Base-by-base conservation (phyloP, 2,329 filamentous ascomycete species). In the Coleophoma eucalyptorum region DNA sequence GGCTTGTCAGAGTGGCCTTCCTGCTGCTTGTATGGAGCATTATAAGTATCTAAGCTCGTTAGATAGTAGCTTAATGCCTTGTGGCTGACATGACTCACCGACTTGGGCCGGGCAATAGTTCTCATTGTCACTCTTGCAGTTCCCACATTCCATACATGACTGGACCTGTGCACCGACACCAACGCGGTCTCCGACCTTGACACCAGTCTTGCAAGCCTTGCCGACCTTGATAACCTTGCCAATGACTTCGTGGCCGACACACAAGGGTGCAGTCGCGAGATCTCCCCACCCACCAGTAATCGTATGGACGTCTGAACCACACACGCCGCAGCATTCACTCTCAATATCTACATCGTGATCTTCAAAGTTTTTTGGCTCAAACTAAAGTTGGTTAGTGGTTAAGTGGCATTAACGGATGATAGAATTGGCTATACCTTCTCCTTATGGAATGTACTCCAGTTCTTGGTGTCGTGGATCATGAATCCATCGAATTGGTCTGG, bases 321-420 rank as follows among this genome's bases (percentile, higher is more conserved):
- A 90, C 42, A 90, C 78, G 63, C 89, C 87, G 62, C 89, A 93
- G 66, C 81, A 85, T 59, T 93, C 87, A 63, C 95, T 86, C 74
- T 91, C 86, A 69, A 96, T 82, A 66, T 96, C 90, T 61, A 96
- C 82, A 66, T 96, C 90, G 69, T 90, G 80, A 64, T 91, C 88
- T 62, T 87, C 89, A 67, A 95, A 95, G 16, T 86, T 84, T 75
- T 95, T 94, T 52, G 91, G 83, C 60, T 86, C 81, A 75, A 62
- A 58, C 55, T 60, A 19, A 8, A 3, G 13, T 16, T n/a, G 4
- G 12, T 49, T 19, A 43, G 48, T 31, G 13, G 10, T 34, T 15
- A 26, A 2, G 1, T 3, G n/a, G 31, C n/a, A 7, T 42, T 11
- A 1, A 32, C 16, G 46, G 31, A 34, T 8, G 16, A 16, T 13